Percentiles rank a stretch among this genome's conserved stretches.
Conservation (phyloP, 768 basidiomycete genomes). For the Rhizopogon vulgaris region DNA sequence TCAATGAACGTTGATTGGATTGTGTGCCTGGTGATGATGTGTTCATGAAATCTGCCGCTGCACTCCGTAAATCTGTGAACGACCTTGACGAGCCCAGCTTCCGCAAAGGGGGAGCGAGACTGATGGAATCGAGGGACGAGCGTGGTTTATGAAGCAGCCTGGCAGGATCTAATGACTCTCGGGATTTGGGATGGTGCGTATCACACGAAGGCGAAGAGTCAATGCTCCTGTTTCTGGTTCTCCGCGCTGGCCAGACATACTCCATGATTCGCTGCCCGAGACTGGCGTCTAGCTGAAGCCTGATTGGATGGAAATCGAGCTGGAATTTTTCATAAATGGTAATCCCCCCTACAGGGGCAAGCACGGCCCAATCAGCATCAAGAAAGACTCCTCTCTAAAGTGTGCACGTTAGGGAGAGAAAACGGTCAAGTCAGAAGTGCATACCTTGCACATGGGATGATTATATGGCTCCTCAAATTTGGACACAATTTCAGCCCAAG, state of each 20-base stretch:
- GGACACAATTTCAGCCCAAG: conserved; percentile 84
- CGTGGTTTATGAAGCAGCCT: conserved; percentile 27
- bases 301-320: conserved; percentile 78
- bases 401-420: conserved; percentile 5
- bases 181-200: conserved; percentile 18
- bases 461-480: conserved; percentile 67
- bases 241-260: conserved; percentile 77
- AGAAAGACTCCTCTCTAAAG: conserved; percentile 66
- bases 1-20: conserved; percentile 4
- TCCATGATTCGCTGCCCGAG: conserved; percentile 80
- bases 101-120: conserved; percentile 37
- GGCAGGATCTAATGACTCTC: conserved; percentile 51
- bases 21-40: conserved; percentile 7
- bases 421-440: conserved; percentile 7
- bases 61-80: conserved; percentile 59
- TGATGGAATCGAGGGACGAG: conserved; percentile 26
- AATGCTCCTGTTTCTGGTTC: conserved; percentile 18
- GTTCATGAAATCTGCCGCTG: conserved; percentile 30
- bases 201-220: conserved; percentile 9
- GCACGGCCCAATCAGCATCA: conserved; percentile 70
- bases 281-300: conserved; percentile 79
- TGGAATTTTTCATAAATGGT: conserved; percentile 81
- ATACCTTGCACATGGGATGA: conserved; percentile 68
- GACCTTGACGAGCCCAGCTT: conserved; percentile 59
- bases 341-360: conserved; percentile 93